Conservation (phyloP, 2,329 filamentous ascomycete species). For the Colletotrichum incanum region DNA sequence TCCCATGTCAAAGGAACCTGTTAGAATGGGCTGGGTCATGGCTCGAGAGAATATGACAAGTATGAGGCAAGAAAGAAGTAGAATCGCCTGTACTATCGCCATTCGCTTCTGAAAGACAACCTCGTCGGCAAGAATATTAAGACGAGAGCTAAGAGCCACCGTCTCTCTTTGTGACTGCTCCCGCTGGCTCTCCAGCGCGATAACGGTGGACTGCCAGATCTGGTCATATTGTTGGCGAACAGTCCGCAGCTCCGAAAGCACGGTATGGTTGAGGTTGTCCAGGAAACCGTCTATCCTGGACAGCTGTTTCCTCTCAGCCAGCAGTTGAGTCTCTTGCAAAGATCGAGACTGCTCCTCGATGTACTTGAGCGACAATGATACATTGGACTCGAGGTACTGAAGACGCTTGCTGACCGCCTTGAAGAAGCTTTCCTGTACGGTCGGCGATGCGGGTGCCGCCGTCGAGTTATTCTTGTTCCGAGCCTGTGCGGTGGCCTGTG, state of each 20-base stretch:
- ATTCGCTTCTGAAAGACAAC: slow-evolving; percentile 90
- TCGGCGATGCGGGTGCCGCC: slow-evolving; percentile 74
- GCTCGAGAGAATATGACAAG: slow-evolving; percentile 83
- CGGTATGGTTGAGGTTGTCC: slow-evolving; percentile 87
- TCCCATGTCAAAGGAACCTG: slow-evolving; percentile 28
- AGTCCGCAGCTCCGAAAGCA: slow-evolving; percentile 83
- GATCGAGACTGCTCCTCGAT: slow-evolving; percentile 97
- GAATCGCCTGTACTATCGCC: slow-evolving; percentile 90
- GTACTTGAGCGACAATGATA: slow-evolving; percentile 92
- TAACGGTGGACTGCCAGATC: slow-evolving; percentile 95
- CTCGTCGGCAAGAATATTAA: slow-evolving; percentile 94
- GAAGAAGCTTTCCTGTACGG: slow-evolving; percentile 98
- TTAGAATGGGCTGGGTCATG: slow-evolving; percentile 38
- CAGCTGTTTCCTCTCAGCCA: slow-evolving; percentile 89
- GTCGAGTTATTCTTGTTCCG: slow-evolving; percentile 56
- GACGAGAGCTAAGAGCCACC: slow-evolving; percentile 82
- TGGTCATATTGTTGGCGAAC: slow-evolving; percentile 93
- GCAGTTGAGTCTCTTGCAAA: slow-evolving; percentile 87
- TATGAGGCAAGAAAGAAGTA: slow-evolving; percentile 88
- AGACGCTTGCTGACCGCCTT: slow-evolving; percentile 96
- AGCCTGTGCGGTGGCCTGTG: slow-evolving; percentile 49
- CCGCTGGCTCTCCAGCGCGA: slow-evolving; percentile 90
- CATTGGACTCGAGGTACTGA: slow-evolving; percentile 91
- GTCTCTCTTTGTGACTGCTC: slow-evolving; percentile 89
- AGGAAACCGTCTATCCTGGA: slow-evolving; percentile 88